phyloP scores from a whole-genome alignment of 192 early-diverging fungal species.

The Backusella parvicylindrica region DNA sequence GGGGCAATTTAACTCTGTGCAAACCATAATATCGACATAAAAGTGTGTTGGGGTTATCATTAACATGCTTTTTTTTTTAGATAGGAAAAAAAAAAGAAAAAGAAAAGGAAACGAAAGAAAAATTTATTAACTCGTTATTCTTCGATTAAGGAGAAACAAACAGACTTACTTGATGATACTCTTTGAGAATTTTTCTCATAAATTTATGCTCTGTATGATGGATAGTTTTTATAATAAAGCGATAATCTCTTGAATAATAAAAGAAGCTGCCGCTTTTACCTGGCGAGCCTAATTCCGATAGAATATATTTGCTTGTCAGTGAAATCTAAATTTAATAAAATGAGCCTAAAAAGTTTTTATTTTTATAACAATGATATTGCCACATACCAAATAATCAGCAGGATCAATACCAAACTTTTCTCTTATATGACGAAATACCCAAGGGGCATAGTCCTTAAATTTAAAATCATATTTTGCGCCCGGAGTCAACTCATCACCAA shows the following conservation, averaged over 20 bases:
- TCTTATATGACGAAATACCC: slow-evolving; percentile 92
- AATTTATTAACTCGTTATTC: too few relatives aligned
- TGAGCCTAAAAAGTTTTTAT: neutral
- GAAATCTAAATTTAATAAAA: slow-evolving; percentile 56
- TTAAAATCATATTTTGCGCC: slow-evolving; percentile 94
- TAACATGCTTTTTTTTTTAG: slow-evolving; percentile 61
- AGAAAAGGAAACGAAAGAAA: too few relatives aligned
- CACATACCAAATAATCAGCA: slow-evolving; percentile 90
- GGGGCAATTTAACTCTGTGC: slow-evolving; percentile 92
- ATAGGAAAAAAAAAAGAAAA: too few relatives aligned
- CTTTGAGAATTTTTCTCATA: slow-evolving; percentile 79
- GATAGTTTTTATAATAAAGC: slow-evolving; percentile 99
- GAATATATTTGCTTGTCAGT: too few relatives aligned
- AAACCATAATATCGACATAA: slow-evolving; percentile 92
- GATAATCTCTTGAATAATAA: slow-evolving; percentile 93
- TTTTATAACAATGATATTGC: too few relatives aligned
- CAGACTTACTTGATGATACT: slow-evolving; percentile 67
- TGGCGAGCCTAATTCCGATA: slow-evolving; percentile 91
- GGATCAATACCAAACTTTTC: slow-evolving; percentile 88
- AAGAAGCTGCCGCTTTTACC: too few relatives aligned
- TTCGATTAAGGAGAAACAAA: neutral
- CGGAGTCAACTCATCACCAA: slow-evolving; percentile 92
- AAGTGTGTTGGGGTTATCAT: slow-evolving; percentile 84
- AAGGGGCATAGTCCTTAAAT: too few relatives aligned
- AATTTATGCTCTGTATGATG: slow-evolving; percentile 95